Conservation (phyloP, 495 filamentous ascomycete species). For the Achaetomiella virescens region DNA sequence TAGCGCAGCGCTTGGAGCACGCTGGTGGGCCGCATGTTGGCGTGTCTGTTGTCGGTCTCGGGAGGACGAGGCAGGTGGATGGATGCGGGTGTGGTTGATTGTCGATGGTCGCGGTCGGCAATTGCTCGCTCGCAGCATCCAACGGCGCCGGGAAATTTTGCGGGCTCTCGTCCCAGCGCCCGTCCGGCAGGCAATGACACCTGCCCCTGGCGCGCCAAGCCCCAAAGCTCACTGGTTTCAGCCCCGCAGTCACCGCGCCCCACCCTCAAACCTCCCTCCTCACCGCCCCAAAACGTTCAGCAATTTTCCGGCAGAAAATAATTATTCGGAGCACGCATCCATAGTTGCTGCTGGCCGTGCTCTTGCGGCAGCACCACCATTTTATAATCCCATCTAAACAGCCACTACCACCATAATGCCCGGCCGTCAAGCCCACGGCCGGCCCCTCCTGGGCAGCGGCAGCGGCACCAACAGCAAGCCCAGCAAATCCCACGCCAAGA, state of each 20-base stretch:
- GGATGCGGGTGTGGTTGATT: background rate
- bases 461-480: slow-evolving; percentile 11
- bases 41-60: background rate
- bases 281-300: slow-evolving; percentile 28
- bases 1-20: slow-evolving; percentile 55
- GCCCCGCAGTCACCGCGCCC: slow-evolving; percentile 8
- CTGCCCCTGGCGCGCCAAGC: background rate
- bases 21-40: slow-evolving; percentile 61
- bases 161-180: background rate
- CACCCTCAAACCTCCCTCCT: slow-evolving; percentile 6
- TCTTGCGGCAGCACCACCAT: background rate
- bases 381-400: background rate
- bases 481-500: slow-evolving; percentile 6
- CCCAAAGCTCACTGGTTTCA: background rate
- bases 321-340: slow-evolving; percentile 4
- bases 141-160: slow-evolving; percentile 8
- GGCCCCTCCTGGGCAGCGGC: slow-evolving; percentile 40
- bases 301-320: slow-evolving; percentile 24
- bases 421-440: slow-evolving; percentile 58
- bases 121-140: background rate
- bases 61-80: background rate
- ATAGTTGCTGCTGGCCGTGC: background rate
- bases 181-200: background rate
- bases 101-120: background rate
- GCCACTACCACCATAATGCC: slow-evolving; percentile 46